Evolutionary conservation across 169 alveolate genomes (phyloP).

Genomic region (Plasmodium vivax): DNA sequence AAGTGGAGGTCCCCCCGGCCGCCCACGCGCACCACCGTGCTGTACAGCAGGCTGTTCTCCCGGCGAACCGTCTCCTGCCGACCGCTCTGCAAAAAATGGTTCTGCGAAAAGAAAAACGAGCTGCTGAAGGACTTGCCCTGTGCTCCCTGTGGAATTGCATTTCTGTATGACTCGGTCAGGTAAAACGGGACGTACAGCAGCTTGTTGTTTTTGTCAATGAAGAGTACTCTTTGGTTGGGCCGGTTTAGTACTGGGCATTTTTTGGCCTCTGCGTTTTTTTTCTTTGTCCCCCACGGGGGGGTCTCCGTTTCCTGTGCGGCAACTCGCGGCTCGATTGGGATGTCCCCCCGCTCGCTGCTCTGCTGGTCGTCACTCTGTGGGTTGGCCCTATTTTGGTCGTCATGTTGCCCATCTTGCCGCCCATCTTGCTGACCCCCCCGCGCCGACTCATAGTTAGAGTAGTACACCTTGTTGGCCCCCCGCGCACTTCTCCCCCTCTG

Average conservation of each 20-base stretch:
- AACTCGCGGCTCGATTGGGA: neutral
- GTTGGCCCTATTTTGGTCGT: too few species aligned
- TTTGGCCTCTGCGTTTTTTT: neutral
- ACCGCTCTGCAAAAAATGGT: constrained; percentile 35
- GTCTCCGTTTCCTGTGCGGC: neutral
- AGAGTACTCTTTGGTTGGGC: constrained; percentile 15
- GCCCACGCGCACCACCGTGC: constrained; percentile 3
- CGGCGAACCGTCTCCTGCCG: constrained; percentile 20
- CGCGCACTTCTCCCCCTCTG: neutral
- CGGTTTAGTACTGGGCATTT: constrained; percentile 2
- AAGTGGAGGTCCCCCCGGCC: neutral
- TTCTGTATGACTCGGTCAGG: constrained; percentile 21
- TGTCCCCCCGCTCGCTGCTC: neutral
- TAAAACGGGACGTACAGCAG: constrained; percentile 48
- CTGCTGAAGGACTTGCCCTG: constrained; percentile 2
- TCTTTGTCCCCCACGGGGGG: neutral
- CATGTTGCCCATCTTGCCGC: too few species aligned
- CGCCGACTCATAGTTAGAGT: neutral
- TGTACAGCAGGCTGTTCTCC: constrained; percentile 51
- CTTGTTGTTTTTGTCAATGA: constrained; percentile 67
- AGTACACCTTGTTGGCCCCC: neutral
- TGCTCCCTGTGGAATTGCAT: neutral
- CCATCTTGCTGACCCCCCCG: neutral
- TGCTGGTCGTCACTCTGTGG: neutral
- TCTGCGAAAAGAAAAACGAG: constrained; percentile 51